Conservation (phyloP, 2,329 filamentous ascomycete species). For the Ilyonectria destructans region DNA sequence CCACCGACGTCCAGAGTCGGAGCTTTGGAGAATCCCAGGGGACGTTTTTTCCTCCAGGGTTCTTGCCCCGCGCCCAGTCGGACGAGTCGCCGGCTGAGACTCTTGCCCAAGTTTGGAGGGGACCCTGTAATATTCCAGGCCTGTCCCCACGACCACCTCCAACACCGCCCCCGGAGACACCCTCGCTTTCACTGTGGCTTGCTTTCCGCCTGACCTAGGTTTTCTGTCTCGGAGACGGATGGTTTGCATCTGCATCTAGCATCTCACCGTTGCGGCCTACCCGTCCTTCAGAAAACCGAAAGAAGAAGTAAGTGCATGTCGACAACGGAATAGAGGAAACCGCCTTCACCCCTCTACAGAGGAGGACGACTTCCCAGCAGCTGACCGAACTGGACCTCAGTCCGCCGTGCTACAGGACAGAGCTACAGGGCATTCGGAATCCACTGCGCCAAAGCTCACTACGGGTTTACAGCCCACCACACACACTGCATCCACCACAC, state of each 20-base stretch:
- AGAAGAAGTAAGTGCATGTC: too few species aligned
- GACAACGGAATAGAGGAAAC: too few species aligned
- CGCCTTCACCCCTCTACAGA: too few species aligned
- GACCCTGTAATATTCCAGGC: conserved; percentile 14
- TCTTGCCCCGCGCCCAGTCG: conserved; percentile 15
- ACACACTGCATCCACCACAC: conserved; percentile 1
- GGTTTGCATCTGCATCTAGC: neutral
- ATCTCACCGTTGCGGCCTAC: neutral
- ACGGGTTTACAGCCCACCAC: neutral
- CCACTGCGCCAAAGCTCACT: neutral
- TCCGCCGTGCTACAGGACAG: too few species aligned
- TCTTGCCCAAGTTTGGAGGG: conserved; percentile 7
- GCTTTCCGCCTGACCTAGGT: neutral
- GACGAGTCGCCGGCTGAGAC: conserved; percentile 13
- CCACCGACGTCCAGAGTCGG: neutral
- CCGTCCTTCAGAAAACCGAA: too few species aligned
- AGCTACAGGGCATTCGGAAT: neutral
- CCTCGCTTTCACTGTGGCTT: neutral
- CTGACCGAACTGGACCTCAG: neutral
- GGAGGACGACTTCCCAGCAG: too few species aligned
- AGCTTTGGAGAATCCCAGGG: conserved; percentile 5
- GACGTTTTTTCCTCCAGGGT: neutral
- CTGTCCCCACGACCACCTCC: conserved; percentile 18
- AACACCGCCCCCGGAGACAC: neutral
- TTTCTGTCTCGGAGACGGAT: neutral